A percentile compares a stretch with the other conserved stretches of the same genome.
Evolutionary conservation across 208 protist genomes (phyloP).

Genomic region (Leishmania aethiopica): DNA sequence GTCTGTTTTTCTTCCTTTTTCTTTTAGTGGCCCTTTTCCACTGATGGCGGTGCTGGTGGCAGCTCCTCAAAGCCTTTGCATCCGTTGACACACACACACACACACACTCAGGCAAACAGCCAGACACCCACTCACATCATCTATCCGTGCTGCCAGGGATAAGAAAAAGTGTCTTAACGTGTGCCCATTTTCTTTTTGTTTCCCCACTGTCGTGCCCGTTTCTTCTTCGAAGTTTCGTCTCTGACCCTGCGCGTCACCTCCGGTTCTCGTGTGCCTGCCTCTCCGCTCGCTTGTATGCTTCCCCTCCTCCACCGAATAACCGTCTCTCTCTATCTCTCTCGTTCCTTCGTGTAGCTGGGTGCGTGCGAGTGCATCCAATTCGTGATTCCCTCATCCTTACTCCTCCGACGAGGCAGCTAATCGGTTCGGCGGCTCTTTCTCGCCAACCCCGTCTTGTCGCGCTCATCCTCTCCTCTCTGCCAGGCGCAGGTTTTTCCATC

Average conservation of each 20-base stretch:
- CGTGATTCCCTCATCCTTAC: neutral
- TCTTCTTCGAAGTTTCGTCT: neutral
- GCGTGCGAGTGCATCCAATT: constrained; percentile 10
- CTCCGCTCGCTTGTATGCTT: neutral
- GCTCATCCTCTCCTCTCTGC: constrained; percentile 17
- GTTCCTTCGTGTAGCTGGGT: neutral
- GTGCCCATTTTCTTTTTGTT: neutral
- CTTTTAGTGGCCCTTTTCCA: neutral
- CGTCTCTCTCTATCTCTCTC: neutral
- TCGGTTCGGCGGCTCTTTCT: neutral
- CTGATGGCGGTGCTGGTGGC: neutral
- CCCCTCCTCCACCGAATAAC: neutral
- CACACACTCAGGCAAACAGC: neutral
- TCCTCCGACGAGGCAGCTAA: neutral
- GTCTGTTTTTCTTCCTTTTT: neutral
- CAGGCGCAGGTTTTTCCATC: no score
- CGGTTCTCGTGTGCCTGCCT: neutral
- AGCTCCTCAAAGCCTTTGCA: neutral
- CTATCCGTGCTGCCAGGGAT: neutral
- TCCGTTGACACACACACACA: neutral
- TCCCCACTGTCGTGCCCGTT: neutral
- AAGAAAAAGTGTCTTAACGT: neutral
- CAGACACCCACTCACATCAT: neutral
- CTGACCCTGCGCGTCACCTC: neutral
- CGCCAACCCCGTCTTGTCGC: neutral